Evolutionary conservation across 2,329 filamentous ascomycete species (phyloP).

Genomic region (Taxawa tesnikishii): DNA sequence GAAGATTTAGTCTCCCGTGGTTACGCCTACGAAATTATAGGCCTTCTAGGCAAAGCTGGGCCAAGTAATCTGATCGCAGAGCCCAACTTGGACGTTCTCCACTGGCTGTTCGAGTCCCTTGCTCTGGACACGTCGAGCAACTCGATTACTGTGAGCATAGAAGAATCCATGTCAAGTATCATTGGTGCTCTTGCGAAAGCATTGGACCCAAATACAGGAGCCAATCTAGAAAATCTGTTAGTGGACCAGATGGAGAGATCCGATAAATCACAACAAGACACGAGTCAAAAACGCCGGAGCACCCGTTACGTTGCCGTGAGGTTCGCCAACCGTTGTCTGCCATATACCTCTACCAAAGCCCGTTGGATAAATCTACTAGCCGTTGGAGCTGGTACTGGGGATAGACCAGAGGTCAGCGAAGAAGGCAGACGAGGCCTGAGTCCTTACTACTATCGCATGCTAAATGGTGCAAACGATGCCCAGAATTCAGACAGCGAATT

Average conservation of each 20-base stretch:
- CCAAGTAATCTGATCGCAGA: slow-evolving; percentile 44
- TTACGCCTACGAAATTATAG: slow-evolving; percentile 83
- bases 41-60: slow-evolving; percentile 58
- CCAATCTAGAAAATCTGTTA: slow-evolving; percentile 44
- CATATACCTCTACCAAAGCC: slow-evolving; percentile 64
- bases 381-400: slow-evolving; percentile 50
- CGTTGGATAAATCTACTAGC: slow-evolving; percentile 86
- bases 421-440: slow-evolving; percentile 84
- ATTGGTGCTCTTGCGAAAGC: slow-evolving; percentile 44
- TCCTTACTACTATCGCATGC: slow-evolving; percentile 56
- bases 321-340: slow-evolving; percentile 79
- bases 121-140: slow-evolving; percentile 65
- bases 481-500: slow-evolving; percentile 14
- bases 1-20: slow-evolving; percentile 56
- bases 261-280: slow-evolving; percentile 14
- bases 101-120: slow-evolving; percentile 75
- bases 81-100: slow-evolving; percentile 42
- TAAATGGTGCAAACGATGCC: slow-evolving; percentile 33
- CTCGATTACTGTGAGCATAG: slow-evolving; percentile 71
- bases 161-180: slow-evolving; percentile 74
- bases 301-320: slow-evolving; percentile 73
- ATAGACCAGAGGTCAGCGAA: slow-evolving; percentile 73
- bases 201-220: slow-evolving; percentile 28
- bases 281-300: slow-evolving; percentile 36
- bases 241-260: slow-evolving; percentile 43